These are phyloP conservation scores for Pichia sp. DNA, from an alignment of 1,139 yeast genomes.

Conservation along the genomic window DNA sequence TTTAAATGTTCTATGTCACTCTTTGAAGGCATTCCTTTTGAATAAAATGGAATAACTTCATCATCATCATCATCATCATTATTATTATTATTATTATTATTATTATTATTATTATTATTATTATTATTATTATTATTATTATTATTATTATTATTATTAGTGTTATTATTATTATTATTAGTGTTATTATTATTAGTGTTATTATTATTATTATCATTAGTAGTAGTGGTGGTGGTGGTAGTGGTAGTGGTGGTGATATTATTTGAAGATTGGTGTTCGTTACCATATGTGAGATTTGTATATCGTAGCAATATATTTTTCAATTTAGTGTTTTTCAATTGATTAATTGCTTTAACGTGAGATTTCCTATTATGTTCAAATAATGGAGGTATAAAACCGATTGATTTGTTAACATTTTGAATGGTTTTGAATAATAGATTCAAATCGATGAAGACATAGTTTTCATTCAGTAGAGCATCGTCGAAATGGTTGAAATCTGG, in stretches of 20 bases:
- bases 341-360: slow-evolving; percentile 15
- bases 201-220: too few species aligned
- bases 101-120: background rate
- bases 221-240: too few species aligned
- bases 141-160: too few species aligned
- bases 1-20: slow-evolving; percentile 64
- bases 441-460: slow-evolving; percentile 38
- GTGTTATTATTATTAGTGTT: background rate
- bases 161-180: background rate
- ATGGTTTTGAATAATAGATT: slow-evolving; percentile 52
- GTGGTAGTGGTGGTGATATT: too few species aligned
- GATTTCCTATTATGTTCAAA: slow-evolving; percentile 43
- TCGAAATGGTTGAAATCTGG: slow-evolving; percentile 20
- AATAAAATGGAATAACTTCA: background rate
- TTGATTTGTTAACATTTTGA: slow-evolving; percentile 46
- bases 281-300: background rate
- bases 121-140: too few species aligned
- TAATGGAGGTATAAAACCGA: slow-evolving; percentile 52
- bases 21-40: slow-evolving; percentile 32
- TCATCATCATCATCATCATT: too few species aligned
- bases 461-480: slow-evolving; percentile 12
- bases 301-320: slow-evolving; percentile 17
- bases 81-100: background rate
- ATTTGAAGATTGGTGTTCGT: too few species aligned
- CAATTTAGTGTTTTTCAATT: slow-evolving; percentile 15